Conservation (phyloP, 306 rosid species). For the Elaeagnus macrophylla region DNA sequence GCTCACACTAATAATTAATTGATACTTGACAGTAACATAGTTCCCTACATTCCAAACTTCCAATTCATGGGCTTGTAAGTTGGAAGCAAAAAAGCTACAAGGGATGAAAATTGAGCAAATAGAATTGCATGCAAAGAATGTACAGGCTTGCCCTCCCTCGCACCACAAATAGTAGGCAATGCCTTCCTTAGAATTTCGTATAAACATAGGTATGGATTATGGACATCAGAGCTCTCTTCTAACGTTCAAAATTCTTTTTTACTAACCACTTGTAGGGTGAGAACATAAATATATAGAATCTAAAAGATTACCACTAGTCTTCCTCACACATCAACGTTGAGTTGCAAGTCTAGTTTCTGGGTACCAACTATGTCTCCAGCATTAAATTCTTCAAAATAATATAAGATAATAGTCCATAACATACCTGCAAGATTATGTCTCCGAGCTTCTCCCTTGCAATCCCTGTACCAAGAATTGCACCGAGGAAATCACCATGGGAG, state of each 20-base stretch:
- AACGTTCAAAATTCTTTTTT: neutral
- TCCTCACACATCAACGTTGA: no score
- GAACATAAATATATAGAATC: neutral
- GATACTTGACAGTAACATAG: neutral
- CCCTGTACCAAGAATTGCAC: constrained; percentile 81
- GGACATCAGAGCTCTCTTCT: neutral
- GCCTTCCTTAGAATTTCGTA: neutral
- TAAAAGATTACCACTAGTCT: neutral
- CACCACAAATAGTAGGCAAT: neutral
- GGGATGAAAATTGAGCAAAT: neutral
- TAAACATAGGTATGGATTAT: neutral
- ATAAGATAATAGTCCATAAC: constrained; percentile 4
- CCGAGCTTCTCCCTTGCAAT: constrained; percentile 78
- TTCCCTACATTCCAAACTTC: neutral
- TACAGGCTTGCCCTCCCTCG: neutral
- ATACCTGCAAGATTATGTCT: constrained; percentile 79
- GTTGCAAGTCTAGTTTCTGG: no score
- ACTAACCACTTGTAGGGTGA: neutral
- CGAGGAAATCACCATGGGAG: constrained; percentile 87
- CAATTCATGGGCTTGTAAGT: neutral
- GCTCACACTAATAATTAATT: no score
- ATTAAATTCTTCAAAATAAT: no score
- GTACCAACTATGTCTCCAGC: no score
- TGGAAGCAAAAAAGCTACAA: neutral
- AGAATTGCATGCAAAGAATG: neutral